These are phyloP conservation scores for Tephrocybe sp. DNA, from an alignment of 768 basidiomycete species.

Conservation along the genomic window DNA sequence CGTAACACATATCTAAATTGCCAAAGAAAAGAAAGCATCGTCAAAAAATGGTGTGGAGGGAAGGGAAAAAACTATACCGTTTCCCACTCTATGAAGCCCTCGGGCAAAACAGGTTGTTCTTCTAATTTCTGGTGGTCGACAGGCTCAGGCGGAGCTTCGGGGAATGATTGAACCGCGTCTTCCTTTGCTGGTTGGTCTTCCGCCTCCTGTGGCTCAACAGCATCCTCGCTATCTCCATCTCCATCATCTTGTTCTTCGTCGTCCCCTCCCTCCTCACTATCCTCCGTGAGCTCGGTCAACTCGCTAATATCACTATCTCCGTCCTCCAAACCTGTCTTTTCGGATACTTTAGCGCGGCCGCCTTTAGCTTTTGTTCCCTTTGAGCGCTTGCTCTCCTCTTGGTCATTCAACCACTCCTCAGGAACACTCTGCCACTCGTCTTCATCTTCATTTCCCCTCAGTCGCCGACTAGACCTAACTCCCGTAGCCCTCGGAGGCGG, in stretches of 20 bases:
- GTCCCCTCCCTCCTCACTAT: constrained; percentile 17
- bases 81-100: constrained; percentile 86
- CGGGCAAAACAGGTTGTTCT: constrained; percentile 27
- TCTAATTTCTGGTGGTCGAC: constrained; percentile 17
- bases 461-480: constrained; percentile 62
- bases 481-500: constrained; percentile 36
- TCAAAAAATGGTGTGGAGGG: background rate
- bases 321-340: constrained; percentile 58
- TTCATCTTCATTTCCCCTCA: constrained; percentile 56
- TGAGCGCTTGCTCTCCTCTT: constrained; percentile 5
- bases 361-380: constrained; percentile 9
- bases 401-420: constrained; percentile 60
- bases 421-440: constrained; percentile 82
- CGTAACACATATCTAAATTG: constrained; percentile 81
- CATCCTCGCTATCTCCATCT: constrained; percentile 8
- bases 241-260: constrained; percentile 12
- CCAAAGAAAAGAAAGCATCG: background rate
- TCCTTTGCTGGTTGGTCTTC: constrained; percentile 12
- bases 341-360: constrained; percentile 7
- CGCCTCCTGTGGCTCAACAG: constrained; percentile 7
- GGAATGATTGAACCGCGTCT: constrained; percentile 7
- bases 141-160: constrained; percentile 5
- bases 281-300: constrained; percentile 70
- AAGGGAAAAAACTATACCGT: constrained; percentile 47
- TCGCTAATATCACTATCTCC: constrained; percentile 68